Evolutionary conservation across 2,329 filamentous ascomycete genomes (phyloP).

Genomic region (Achaetomium macrosporum): DNA sequence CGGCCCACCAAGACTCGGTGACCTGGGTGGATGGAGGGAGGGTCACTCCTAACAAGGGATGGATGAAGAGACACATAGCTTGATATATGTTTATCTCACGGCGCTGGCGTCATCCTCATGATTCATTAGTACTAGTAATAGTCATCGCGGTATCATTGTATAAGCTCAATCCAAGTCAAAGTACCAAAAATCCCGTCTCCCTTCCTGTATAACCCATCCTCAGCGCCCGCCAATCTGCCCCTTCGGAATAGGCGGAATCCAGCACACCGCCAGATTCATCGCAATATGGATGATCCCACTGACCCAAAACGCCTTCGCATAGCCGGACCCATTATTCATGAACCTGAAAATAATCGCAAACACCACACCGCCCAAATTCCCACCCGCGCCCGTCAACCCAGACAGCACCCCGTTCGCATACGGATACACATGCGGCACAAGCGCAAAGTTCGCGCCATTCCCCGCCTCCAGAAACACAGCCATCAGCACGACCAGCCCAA

Average conservation of each 20-base stretch:
- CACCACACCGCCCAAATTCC: constrained; percentile 78
- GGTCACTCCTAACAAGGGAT: no score
- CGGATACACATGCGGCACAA: constrained; percentile 82
- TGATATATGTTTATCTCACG: no score
- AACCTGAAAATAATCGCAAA: constrained; percentile 83
- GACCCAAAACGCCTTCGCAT: constrained; percentile 69
- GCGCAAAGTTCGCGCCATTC: constrained; percentile 80
- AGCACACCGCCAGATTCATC: constrained; percentile 59
- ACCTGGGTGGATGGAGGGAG: no score
- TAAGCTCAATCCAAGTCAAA: no score
- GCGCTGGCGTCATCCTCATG: no score
- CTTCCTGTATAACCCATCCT: neutral
- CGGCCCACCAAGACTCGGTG: no score
- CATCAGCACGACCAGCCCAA: constrained; percentile 70
- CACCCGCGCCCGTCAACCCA: constrained; percentile 70
- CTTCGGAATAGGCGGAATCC: constrained; percentile 50
- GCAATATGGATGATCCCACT: constrained; percentile 70
- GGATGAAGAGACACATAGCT: neutral
- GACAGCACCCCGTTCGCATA: constrained; percentile 73
- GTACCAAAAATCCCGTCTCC: neutral
- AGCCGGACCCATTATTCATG: constrained; percentile 54
- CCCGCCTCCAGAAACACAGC: constrained; percentile 79
- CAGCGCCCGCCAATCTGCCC: constrained; percentile 40
- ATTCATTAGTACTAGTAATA: neutral
- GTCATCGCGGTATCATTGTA: no score